phyloP scores from a whole-genome alignment of 2,329 filamentous ascomycete species.

The Intubia oerlemansii region DNA sequence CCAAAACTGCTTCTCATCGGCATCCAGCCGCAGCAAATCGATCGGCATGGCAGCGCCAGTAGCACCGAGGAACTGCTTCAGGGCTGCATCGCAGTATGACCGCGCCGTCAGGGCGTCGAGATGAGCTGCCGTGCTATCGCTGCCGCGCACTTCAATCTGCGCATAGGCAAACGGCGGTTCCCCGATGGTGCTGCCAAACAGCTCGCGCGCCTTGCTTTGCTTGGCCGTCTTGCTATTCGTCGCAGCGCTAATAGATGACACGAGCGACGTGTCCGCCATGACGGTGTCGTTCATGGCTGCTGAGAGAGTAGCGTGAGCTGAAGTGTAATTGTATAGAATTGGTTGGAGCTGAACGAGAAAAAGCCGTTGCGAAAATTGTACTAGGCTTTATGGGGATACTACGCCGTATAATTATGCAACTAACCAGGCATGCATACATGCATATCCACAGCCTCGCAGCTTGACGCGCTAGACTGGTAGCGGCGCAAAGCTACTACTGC shows the following conservation, averaged over 20 bases:
- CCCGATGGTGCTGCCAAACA: slow-evolving; percentile 29
- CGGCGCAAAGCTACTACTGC: no score
- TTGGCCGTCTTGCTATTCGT: slow-evolving; percentile 1
- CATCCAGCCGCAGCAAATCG: slow-evolving; percentile 45
- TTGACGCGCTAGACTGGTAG: no score
- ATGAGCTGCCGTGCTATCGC: slow-evolving; percentile 1
- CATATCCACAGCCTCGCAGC: no score
- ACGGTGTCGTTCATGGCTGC: slow-evolving; percentile 2
- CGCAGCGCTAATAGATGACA: slow-evolving; percentile 3
- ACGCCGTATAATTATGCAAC: no score
- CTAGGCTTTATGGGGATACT: no score
- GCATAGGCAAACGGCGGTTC: slow-evolving; percentile 32
- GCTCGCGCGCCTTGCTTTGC: slow-evolving; percentile 13
- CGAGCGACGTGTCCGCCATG: slow-evolving; percentile 11
- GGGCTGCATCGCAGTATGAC: slow-evolving; percentile 38
- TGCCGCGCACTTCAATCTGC: slow-evolving; percentile 26
- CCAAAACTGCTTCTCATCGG: slow-evolving; percentile 34
- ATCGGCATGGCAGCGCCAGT: slow-evolving; percentile 45
- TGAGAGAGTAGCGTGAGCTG: no score
- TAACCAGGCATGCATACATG: no score
- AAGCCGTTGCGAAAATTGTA: no score
- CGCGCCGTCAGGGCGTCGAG: slow-evolving; percentile 43
- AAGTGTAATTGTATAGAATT: no score
- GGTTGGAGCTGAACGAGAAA: no score
- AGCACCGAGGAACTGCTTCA: slow-evolving; percentile 48